Evolutionary conservation across 2,329 filamentous ascomycete species (phyloP).

Genomic region (Leptodontidium sp.): DNA sequence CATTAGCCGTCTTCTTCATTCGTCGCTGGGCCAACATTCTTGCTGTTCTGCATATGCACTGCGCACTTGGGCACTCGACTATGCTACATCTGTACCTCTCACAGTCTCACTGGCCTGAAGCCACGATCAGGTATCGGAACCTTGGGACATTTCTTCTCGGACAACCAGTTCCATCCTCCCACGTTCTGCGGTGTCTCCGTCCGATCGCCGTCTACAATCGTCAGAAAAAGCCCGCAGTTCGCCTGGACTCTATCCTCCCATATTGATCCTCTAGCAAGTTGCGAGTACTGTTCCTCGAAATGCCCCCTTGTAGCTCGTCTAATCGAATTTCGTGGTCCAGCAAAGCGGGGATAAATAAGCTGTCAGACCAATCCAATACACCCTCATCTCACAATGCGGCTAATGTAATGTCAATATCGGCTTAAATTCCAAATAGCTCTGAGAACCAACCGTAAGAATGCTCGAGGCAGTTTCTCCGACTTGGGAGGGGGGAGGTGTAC

Average conservation of each 20-base stretch:
- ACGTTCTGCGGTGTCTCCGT: not conserved
- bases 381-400: not conserved
- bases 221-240: not conserved
- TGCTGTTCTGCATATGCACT: conserved; percentile 17
- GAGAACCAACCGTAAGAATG: not conserved
- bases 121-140: not conserved
- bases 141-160: not conserved
- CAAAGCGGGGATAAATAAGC: not conserved
- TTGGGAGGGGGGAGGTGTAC: too few species aligned
- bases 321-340: not conserved
- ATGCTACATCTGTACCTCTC: conserved; percentile 10
- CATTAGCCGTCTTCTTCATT: not conserved
- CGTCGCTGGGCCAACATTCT: not conserved
- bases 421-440: not conserved
- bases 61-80: not conserved
- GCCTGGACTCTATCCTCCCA: not conserved
- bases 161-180: not conserved
- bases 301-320: not conserved
- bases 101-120: not conserved
- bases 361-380: not conserved
- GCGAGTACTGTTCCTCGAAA: not conserved
- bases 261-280: not conserved
- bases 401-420: not conserved
- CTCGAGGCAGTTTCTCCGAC: too few species aligned
- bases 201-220: not conserved